Evolutionary conservation across 306 rosid species (phyloP).

Genomic region (Herpetospermum pedunculosum): DNA sequence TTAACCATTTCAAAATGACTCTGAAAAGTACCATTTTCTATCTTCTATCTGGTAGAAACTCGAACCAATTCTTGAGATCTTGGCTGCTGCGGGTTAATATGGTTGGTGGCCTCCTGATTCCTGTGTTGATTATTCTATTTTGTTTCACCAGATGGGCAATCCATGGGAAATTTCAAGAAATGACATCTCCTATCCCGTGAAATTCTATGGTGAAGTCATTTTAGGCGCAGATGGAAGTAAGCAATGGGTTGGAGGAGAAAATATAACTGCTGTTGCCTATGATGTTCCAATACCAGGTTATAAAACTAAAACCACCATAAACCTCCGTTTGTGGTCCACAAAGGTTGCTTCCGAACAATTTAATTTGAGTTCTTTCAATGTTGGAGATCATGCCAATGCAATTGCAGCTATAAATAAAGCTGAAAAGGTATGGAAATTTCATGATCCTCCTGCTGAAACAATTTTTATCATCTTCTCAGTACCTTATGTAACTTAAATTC

Average conservation of each 20-base stretch:
- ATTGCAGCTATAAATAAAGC: constrained; percentile 54
- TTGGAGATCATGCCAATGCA: constrained; percentile 78
- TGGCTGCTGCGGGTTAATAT: not conserved
- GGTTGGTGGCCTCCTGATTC: not conserved
- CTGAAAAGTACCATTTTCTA: too few relatives aligned
- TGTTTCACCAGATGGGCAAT: constrained; percentile 69
- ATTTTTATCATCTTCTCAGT: not conserved
- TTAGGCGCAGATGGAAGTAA: constrained; percentile 64
- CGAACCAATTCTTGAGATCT: not conserved
- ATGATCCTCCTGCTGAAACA: not conserved
- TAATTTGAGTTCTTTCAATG: constrained; percentile 58
- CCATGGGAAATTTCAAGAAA: constrained; percentile 94
- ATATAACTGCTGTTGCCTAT: constrained; percentile 66
- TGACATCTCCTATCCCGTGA: constrained; percentile 66
- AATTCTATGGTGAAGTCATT: constrained; percentile 66
- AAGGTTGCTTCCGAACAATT: constrained; percentile 62
- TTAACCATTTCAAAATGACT: too few relatives aligned
- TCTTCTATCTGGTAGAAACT: not conserved
- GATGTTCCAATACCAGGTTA: constrained; percentile 98
- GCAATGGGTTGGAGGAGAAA: constrained; percentile 93
- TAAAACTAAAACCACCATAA: constrained; percentile 77
- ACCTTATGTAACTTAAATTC: not conserved
- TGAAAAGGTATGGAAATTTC: constrained; percentile 61
- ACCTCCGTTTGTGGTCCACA: constrained; percentile 91
- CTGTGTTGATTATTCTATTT: not conserved